A percentile compares a stretch with the other conserved stretches of the same genome.
phyloP scores from a whole-genome alignment of 352 stramenopile species.

The Globisporangium acanthophoron region DNA sequence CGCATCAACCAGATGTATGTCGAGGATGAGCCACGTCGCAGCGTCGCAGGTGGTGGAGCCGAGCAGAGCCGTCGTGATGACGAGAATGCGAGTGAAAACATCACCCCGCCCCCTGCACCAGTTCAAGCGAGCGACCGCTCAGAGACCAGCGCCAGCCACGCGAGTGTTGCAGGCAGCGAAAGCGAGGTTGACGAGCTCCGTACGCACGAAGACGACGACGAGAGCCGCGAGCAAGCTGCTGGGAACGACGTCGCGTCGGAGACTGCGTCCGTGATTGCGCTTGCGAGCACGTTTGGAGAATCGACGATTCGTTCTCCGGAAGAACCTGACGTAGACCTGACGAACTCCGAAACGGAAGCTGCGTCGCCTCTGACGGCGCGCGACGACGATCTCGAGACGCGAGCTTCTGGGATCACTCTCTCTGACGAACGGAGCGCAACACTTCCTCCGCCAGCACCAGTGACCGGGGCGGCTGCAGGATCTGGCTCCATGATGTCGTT shows the following conservation, averaged over 20 bases:
- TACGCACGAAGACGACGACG: neutral
- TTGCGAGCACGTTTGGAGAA: constrained; percentile 79
- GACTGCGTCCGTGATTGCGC: constrained; percentile 72
- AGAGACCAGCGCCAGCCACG: neutral
- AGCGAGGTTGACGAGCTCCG: neutral
- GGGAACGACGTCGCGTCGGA: constrained; percentile 34
- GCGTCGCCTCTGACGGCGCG: constrained; percentile 22
- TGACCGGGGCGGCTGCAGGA: constrained; percentile 10
- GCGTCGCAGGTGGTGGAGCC: constrained; percentile 11
- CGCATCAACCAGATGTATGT: constrained; percentile 49
- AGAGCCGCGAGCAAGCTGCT: constrained; percentile 9
- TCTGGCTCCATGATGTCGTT: constrained; percentile 72
- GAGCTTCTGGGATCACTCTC: constrained; percentile 5
- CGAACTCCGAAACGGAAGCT: constrained; percentile 33
- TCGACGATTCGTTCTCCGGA: constrained; percentile 72
- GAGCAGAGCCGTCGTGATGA: neutral
- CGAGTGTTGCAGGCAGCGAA: neutral
- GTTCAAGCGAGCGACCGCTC: neutral
- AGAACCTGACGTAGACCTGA: constrained; percentile 46
- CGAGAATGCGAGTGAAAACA: neutral
- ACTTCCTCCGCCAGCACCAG: constrained; percentile 27
- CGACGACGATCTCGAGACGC: constrained; percentile 10
- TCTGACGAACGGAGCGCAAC: constrained; percentile 4
- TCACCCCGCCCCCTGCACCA: neutral
- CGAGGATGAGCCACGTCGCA: constrained; percentile 19